phyloP scores from a whole-genome alignment of 441 rosid species.

The Gossypium gossypioides region DNA sequence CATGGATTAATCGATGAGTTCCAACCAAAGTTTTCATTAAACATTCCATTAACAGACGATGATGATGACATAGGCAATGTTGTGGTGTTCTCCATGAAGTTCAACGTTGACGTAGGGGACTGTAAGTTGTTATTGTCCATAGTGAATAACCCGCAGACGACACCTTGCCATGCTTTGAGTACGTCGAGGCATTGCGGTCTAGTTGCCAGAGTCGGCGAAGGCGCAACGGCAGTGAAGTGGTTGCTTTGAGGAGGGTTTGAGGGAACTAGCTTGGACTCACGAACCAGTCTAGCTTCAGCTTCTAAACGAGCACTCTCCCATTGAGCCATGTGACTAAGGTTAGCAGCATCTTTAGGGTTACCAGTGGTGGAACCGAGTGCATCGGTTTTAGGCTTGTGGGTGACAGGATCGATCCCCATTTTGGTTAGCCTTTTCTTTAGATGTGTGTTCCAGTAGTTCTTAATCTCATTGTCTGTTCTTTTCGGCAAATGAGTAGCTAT shows the following conservation, averaged over 20 bases:
- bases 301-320: conserved; percentile 50
- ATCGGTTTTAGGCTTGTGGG: conserved; percentile 39
- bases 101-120: conserved; percentile 31
- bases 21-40: neutral
- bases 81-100: conserved; percentile 18
- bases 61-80: neutral
- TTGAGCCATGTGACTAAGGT: conserved; percentile 47
- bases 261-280: conserved; percentile 22
- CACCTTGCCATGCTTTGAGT: conserved; percentile 35
- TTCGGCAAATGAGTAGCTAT: conserved; percentile 41
- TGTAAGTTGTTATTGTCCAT: conserved; percentile 18
- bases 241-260: conserved; percentile 13
- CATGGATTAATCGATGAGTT: neutral
- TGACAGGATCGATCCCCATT: conserved; percentile 47
- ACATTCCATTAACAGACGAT: neutral
- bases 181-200: conserved; percentile 31
- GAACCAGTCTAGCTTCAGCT: conserved; percentile 39
- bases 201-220: neutral
- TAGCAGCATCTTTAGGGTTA: conserved; percentile 24
- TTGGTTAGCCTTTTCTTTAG: conserved; percentile 37
- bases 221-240: neutral
- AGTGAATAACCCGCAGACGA: conserved; percentile 19
- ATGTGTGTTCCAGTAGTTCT: conserved; percentile 51
- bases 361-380: conserved; percentile 17
- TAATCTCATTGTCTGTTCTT: conserved; percentile 45